These are phyloP conservation scores for Rubia balearica DNA, from an alignment of 305 asterid genomes.

Conservation along the genomic window DNA sequence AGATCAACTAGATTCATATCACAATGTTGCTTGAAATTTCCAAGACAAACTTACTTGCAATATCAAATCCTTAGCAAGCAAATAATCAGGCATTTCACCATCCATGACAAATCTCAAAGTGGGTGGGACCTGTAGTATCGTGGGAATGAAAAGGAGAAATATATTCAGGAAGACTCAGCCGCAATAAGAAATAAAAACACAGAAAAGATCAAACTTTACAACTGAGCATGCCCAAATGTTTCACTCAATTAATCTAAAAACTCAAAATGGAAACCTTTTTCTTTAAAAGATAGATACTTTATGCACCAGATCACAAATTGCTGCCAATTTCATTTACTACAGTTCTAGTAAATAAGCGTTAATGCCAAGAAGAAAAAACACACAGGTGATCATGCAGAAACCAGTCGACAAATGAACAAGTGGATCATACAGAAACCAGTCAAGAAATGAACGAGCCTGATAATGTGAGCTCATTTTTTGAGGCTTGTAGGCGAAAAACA, in stretches of 20 bases:
- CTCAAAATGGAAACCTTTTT: background rate
- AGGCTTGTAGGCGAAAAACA: background rate
- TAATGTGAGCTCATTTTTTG: background rate
- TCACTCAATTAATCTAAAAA: background rate
- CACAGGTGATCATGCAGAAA: background rate
- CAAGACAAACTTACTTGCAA: slow-evolving; percentile 61
- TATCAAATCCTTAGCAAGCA: slow-evolving; percentile 95
- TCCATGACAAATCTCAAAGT: slow-evolving; percentile 94
- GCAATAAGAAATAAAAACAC: background rate
- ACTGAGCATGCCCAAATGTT: background rate
- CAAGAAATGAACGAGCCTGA: background rate
- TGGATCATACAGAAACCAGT: background rate
- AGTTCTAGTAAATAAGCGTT: background rate
- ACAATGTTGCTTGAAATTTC: background rate
- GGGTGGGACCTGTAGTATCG: slow-evolving; percentile 74
- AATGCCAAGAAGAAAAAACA: background rate
- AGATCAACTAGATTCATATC: background rate
- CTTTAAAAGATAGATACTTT: background rate
- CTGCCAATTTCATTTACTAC: background rate
- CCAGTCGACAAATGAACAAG: background rate
- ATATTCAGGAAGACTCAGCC: slow-evolving; percentile 10
- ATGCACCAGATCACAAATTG: background rate
- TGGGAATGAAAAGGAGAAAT: background rate
- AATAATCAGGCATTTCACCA: slow-evolving; percentile 93
- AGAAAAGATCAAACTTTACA: background rate